Percentiles rank a stretch among this genome's conserved stretches.
phyloP scores from a whole-genome alignment of 2,329 filamentous ascomycete genomes.

The Aspergillus fructus region DNA sequence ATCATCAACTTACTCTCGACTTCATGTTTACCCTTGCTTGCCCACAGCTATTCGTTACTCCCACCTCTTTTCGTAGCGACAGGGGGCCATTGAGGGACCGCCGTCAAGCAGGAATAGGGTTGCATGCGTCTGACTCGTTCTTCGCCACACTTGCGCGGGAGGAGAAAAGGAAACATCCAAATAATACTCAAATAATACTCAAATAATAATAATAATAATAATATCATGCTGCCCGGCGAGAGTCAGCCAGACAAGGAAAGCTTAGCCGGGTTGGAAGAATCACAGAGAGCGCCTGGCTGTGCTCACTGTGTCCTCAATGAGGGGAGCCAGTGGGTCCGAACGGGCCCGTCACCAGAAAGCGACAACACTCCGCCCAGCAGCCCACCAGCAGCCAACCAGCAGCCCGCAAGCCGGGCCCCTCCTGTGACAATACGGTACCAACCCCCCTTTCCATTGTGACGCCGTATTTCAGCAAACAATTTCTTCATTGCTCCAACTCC shows the following conservation, averaged over 20 bases:
- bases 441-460: conserved; percentile 16
- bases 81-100: neutral
- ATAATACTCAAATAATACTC: conserved; percentile 6
- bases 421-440: conserved; percentile 17
- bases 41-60: no score
- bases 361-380: conserved; percentile 20
- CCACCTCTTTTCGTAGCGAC: no score
- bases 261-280: conserved; percentile 20
- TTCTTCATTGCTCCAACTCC: conserved; percentile 8
- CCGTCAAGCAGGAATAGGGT: neutral
- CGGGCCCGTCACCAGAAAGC: conserved; percentile 26
- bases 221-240: neutral
- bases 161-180: conserved; percentile 1
- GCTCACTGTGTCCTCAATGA: conserved; percentile 12
- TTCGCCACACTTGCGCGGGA: conserved; percentile 4
- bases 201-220: conserved; percentile 10
- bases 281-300: neutral
- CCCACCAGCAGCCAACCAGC: conserved; percentile 11
- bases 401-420: conserved; percentile 10
- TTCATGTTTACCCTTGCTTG: conserved; percentile 3
- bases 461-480: conserved; percentile 14
- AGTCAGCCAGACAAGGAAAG: conserved; percentile 22
- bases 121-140: conserved; percentile 4
- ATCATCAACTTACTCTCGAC: conserved; percentile 22
- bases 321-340: conserved; percentile 23